These are phyloP conservation scores for Styphnolobium japonicum DNA, from an alignment of 306 rosid genomes.

Conservation along the genomic window DNA sequence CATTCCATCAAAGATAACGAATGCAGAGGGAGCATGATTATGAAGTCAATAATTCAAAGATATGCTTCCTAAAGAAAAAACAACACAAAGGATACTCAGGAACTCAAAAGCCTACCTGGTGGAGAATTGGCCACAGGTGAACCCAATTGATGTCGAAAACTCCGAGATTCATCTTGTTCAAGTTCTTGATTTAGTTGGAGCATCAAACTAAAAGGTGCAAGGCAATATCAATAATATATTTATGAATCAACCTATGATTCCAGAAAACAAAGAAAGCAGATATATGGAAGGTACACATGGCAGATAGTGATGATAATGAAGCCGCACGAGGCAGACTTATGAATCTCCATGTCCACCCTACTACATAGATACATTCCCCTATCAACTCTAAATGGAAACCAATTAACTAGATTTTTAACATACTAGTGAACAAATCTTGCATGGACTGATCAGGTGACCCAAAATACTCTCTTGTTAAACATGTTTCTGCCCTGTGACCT, in stretches of 20 bases:
- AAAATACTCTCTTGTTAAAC: not conserved
- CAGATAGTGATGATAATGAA: not conserved
- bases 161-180: conserved; percentile 87
- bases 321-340: not conserved
- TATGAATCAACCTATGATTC: not conserved
- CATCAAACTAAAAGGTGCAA: conserved; percentile 60
- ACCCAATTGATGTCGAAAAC: conserved; percentile 75
- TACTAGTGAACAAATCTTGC: not conserved
- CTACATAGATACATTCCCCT: not conserved
- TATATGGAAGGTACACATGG: not conserved
- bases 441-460: not conserved
- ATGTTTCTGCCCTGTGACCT: not conserved
- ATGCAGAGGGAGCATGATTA: conserved; percentile 7
- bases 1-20: conserved; percentile 21
- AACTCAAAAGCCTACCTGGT: conserved; percentile 65
- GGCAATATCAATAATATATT: conserved; percentile 17
- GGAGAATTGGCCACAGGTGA: conserved; percentile 91
- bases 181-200: conserved; percentile 93
- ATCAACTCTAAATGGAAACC: not conserved
- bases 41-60: not conserved
- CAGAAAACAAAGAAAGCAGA: conserved; percentile 13
- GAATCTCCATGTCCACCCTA: not conserved
- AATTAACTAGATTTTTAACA: not conserved
- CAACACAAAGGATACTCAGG: not conserved
- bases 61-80: not conserved